Conservation (phyloP, 176 grass and related monocot species). For the Oryza nivara region DNA sequence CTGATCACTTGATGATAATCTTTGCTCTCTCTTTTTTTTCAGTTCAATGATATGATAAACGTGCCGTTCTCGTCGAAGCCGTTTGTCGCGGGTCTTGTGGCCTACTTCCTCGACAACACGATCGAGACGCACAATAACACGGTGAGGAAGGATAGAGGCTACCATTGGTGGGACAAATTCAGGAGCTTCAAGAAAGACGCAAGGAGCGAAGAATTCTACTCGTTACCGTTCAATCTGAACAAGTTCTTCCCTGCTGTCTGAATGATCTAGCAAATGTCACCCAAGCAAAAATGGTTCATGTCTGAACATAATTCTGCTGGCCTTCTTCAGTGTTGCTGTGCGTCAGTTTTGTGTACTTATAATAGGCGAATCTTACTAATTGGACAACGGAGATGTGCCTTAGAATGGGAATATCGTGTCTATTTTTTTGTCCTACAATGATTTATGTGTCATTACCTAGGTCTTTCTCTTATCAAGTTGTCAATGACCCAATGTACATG, state of each 20-base stretch:
- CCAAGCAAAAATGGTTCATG: not conserved
- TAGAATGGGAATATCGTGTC: not conserved
- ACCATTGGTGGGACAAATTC: conserved; percentile 87
- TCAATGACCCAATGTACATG: conserved; percentile 12
- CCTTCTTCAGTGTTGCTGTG: conserved; percentile 15
- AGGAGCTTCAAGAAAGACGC: conserved; percentile 70
- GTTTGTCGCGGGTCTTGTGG: conserved; percentile 73
- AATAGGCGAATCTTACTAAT: conserved; percentile 1
- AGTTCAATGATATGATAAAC: conserved; percentile 98
- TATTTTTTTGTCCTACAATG: conserved; percentile 3
- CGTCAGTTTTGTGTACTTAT: conserved; percentile 50
- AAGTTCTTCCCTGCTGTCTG: conserved; percentile 79
- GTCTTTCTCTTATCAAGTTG: conserved; percentile 4
- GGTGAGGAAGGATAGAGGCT: conserved; percentile 75
- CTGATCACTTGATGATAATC: not conserved
- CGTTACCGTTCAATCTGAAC: conserved; percentile 78
- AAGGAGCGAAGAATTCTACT: conserved; percentile 88
- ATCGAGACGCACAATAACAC: conserved; percentile 46
- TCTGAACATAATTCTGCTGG: conserved; percentile 27
- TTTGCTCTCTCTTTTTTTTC: not conserved
- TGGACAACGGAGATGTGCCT: conserved; percentile 14
- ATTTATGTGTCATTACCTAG: conserved; percentile 8
- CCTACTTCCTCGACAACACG: conserved; percentile 85
- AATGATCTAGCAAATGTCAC: conserved; percentile 35
- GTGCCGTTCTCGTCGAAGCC: conserved; percentile 89